Conservation (phyloP, 176 grass and related monocot species). For the Otatea glauca region DNA sequence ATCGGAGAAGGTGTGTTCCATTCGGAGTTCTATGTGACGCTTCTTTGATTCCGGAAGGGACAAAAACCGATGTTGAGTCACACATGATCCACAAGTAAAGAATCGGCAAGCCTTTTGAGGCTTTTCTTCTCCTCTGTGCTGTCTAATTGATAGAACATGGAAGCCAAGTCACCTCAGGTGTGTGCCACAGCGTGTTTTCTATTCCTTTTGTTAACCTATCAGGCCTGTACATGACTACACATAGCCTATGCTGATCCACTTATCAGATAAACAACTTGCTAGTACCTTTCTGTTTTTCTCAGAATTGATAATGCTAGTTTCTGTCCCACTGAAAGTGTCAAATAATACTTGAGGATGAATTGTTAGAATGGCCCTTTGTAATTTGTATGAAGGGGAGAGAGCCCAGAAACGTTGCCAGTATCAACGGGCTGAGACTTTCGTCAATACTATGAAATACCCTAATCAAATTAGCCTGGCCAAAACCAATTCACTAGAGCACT, state of each 20-base stretch:
- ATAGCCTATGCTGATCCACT: background rate
- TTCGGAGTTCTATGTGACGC: too few relatives aligned
- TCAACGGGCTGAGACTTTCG: too few relatives aligned
- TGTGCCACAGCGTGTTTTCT: background rate
- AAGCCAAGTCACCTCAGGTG: background rate
- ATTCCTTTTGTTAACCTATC: background rate
- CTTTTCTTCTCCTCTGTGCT: background rate
- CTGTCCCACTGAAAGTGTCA: background rate
- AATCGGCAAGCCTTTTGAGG: background rate
- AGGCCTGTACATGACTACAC: background rate
- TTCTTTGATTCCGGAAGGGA: conserved; percentile 17
- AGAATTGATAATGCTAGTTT: background rate
- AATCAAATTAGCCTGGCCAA: too few relatives aligned
- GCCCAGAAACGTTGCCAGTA: too few relatives aligned
- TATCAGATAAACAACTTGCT: conserved; percentile 11
- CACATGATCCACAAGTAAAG: background rate
- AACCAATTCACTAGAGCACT: too few relatives aligned
- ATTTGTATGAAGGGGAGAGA: too few relatives aligned
- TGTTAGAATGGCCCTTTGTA: too few relatives aligned
- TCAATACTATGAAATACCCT: too few relatives aligned
- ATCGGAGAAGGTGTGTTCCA: background rate
- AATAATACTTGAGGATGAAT: too few relatives aligned
- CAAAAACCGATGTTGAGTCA: conserved; percentile 24
- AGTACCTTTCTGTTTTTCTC: background rate
- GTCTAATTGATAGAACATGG: conserved; percentile 7